phyloP scores from a whole-genome alignment of 768 basidiomycete species.

The Fistulinella prunicolor region DNA sequence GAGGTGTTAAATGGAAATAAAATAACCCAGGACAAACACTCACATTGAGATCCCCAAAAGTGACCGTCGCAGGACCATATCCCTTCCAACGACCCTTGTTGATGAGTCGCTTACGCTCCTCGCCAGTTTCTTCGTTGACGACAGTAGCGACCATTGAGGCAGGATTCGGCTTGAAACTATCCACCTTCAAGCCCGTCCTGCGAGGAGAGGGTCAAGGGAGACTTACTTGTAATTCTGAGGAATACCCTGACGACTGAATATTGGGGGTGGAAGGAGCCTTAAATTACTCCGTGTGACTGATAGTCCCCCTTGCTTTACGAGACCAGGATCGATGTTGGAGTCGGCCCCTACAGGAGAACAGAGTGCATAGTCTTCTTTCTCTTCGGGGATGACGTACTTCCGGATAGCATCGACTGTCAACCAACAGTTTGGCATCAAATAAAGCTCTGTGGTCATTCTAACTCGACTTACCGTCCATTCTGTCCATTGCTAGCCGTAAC shows the following conservation, averaged over 20 bases:
- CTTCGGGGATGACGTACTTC: constrained; percentile 64
- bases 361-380: constrained; percentile 60
- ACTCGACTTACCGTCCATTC: constrained; percentile 70
- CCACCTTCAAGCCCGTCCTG: background rate
- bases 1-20: constrained; percentile 1
- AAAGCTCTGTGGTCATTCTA: background rate
- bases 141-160: constrained; percentile 67
- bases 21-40: background rate
- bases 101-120: constrained; percentile 79
- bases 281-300: constrained; percentile 50
- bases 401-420: constrained; percentile 67
- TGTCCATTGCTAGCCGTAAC: constrained; percentile 70
- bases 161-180: constrained; percentile 74
- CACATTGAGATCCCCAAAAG: constrained; percentile 58
- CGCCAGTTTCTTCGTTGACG: constrained; percentile 72
- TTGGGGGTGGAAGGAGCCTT: constrained; percentile 80
- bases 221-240: constrained; percentile 79
- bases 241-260: constrained; percentile 80
- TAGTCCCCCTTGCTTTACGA: constrained; percentile 18
- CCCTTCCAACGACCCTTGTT: constrained; percentile 87
- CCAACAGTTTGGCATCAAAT: constrained; percentile 2
- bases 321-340: constrained; percentile 53
- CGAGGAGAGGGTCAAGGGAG: background rate
- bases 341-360: constrained; percentile 28
- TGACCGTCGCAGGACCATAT: constrained; percentile 68